Conservation (phyloP, 805 yeast species). For the Yarrowia deformans region DNA sequence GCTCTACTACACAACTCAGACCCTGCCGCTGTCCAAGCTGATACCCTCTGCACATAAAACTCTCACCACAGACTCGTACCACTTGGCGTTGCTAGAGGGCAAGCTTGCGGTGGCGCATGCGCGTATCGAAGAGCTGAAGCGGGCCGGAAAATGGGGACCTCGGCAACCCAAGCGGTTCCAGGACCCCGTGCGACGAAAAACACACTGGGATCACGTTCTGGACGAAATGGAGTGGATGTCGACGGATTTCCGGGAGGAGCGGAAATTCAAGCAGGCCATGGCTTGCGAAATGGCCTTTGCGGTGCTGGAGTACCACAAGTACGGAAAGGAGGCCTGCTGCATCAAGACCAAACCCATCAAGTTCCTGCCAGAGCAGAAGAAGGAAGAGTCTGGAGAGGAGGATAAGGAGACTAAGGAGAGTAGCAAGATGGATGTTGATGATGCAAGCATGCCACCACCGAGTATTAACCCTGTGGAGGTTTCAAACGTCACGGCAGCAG, state of each 20-base stretch:
- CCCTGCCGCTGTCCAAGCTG: conserved; percentile 81
- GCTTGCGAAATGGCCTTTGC: conserved; percentile 76
- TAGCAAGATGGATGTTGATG: conserved; percentile 31
- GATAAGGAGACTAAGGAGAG: conserved; percentile 21
- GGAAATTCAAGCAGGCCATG: conserved; percentile 72
- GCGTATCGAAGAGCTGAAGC: conserved; percentile 87
- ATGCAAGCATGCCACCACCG: conserved; percentile 28
- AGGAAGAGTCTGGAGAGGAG: conserved; percentile 17
- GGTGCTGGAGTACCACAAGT: conserved; percentile 76
- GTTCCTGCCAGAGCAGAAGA: conserved; percentile 43
- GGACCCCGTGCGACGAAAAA: conserved; percentile 65
- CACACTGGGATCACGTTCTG: conserved; percentile 76
- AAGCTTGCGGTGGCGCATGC: conserved; percentile 88
- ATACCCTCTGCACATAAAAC: conserved; percentile 87
- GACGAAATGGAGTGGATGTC: conserved; percentile 88
- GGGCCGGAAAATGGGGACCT: conserved; percentile 88
- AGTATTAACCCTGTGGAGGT: conserved; percentile 39
- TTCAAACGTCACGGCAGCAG: neutral
- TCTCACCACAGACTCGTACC: conserved; percentile 82
- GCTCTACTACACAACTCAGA: conserved; percentile 83
- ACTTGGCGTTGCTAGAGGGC: conserved; percentile 85
- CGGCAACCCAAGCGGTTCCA: conserved; percentile 77
- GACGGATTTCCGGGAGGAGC: conserved; percentile 72
- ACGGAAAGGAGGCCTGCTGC: conserved; percentile 70
- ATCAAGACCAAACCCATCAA: conserved; percentile 60